These are phyloP conservation scores for Sanghuangporus baumii DNA, from an alignment of 1,284 basidiomycete genomes.

Conservation along the genomic window DNA sequence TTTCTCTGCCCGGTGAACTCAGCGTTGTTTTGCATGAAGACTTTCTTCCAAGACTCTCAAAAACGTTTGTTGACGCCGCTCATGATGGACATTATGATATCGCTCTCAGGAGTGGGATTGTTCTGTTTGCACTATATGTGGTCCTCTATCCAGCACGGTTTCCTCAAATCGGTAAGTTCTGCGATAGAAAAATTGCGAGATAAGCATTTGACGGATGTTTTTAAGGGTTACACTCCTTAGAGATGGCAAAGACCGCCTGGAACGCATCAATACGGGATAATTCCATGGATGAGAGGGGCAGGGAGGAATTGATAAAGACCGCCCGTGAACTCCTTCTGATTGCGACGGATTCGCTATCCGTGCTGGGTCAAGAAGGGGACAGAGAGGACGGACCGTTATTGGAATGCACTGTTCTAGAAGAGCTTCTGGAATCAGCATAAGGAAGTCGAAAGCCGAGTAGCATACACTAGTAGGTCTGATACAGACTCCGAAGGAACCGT, in stretches of 20 bases:
- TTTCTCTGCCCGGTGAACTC: constrained; percentile 36
- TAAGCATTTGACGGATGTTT: neutral
- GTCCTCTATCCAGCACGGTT: constrained; percentile 66
- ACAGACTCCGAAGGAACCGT: too few species aligned
- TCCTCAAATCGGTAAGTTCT: constrained; percentile 64
- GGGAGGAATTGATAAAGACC: neutral
- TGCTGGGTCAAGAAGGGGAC: constrained; percentile 19
- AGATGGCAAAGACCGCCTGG: constrained; percentile 70
- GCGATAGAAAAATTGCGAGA: neutral
- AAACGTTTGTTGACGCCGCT: constrained; percentile 56
- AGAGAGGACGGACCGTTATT: constrained; percentile 38
- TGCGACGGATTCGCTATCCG: constrained; percentile 7
- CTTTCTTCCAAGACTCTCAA: constrained; percentile 53
- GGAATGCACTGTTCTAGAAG: constrained; percentile 2
- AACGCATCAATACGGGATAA: constrained; percentile 40
- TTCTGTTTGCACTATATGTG: constrained; percentile 57
- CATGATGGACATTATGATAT: constrained; percentile 52
- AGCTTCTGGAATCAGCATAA: constrained; percentile 25
- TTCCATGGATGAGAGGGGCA: neutral
- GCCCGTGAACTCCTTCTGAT: constrained; percentile 4
- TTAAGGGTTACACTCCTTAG: constrained; percentile 66
- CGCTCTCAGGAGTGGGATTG: constrained; percentile 50
- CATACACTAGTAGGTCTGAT: neutral
- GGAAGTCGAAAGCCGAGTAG: neutral
- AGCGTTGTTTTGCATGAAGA: constrained; percentile 46